Percentiles rank a stretch among this genome's conserved stretches.
phyloP scores from a whole-genome alignment of 2,329 filamentous ascomycete genomes.

The Exophiala sideris region DNA sequence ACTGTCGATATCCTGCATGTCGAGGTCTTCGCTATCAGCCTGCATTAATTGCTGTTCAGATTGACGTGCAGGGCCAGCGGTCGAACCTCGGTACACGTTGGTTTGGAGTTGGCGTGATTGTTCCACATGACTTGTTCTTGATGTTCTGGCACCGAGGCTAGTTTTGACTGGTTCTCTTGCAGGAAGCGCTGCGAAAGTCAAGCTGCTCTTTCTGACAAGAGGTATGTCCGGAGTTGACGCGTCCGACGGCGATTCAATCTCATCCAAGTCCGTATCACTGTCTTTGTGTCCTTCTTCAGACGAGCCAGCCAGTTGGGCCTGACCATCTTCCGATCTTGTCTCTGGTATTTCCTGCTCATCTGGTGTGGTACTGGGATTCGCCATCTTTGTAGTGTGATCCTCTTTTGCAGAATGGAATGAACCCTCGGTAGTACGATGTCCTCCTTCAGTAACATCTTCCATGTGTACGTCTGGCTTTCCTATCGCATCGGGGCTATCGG shows the following conservation, averaged over 20 bases:
- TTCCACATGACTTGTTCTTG: slow-evolving; percentile 72
- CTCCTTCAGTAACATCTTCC: slow-evolving; percentile 36
- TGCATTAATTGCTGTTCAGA: neutral
- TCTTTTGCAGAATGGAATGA: slow-evolving; percentile 46
- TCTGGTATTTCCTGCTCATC: slow-evolving; percentile 30
- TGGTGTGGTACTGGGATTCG: slow-evolving; percentile 20
- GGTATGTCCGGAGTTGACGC: slow-evolving; percentile 54
- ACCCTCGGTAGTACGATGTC: slow-evolving; percentile 36
- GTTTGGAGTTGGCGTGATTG: slow-evolving; percentile 4
- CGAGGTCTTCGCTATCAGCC: slow-evolving; percentile 15
- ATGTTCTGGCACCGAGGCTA: slow-evolving; percentile 70
- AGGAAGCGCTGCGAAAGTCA: slow-evolving; percentile 90
- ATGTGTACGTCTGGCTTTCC: slow-evolving; percentile 31
- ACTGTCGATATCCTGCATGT: slow-evolving; percentile 16
- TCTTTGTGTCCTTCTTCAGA: slow-evolving; percentile 28
- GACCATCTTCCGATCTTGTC: slow-evolving; percentile 28
- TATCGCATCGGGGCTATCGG: neutral
- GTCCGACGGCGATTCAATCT: slow-evolving; percentile 48
- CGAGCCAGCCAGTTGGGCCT: neutral
- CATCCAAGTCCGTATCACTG: slow-evolving; percentile 40
- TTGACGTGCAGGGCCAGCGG: slow-evolving; percentile 21
- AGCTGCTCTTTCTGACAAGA: slow-evolving; percentile 83
- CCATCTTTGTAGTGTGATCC: slow-evolving; percentile 34
- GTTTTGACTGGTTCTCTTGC: slow-evolving; percentile 89
- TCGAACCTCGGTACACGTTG: slow-evolving; percentile 61